phyloP scores from a whole-genome alignment of 2,329 filamentous ascomycete species.

The Rhynchosporium secalis region DNA sequence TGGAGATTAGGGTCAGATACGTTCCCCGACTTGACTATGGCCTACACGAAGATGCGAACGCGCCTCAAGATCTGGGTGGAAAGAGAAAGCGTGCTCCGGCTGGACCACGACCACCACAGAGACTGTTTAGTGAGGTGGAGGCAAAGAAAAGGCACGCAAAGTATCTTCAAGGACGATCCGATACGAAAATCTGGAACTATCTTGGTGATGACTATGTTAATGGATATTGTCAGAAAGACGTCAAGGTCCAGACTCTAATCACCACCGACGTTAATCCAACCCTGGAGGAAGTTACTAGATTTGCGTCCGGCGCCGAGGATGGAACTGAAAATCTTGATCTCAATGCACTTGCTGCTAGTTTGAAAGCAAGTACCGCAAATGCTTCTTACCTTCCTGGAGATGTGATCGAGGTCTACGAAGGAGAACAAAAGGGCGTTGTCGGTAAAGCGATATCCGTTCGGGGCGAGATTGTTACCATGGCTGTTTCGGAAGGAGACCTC shows the following conservation, averaged over 20 bases:
- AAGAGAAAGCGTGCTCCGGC: constrained; percentile 78
- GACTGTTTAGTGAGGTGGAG: constrained; percentile 89
- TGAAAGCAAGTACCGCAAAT: constrained; percentile 80
- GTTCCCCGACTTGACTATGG: constrained; percentile 94
- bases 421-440: constrained; percentile 88
- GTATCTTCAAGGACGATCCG: constrained; percentile 49
- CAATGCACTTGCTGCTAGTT: constrained; percentile 82
- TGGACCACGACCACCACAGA: constrained; percentile 76
- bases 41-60: constrained; percentile 71
- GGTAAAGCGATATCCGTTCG: constrained; percentile 85
- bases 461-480: constrained; percentile 87
- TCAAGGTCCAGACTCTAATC: constrained; percentile 83
- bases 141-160: constrained; percentile 82
- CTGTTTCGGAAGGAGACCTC: constrained; percentile 80
- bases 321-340: constrained; percentile 93
- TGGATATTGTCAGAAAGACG: constrained; percentile 90
- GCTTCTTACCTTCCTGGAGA: constrained; percentile 90
- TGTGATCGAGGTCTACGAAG: constrained; percentile 93
- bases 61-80: constrained; percentile 42
- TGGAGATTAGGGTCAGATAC: constrained; percentile 82
- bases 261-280: constrained; percentile 90
- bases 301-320: constrained; percentile 84
- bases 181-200: constrained; percentile 73
- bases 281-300: constrained; percentile 93
- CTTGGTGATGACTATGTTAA: constrained; percentile 88